A percentile compares a stretch with the other conserved stretches of the same genome.
phyloP scores from a whole-genome alignment of 345 rosid species.

The Ailanthus altissimus region DNA sequence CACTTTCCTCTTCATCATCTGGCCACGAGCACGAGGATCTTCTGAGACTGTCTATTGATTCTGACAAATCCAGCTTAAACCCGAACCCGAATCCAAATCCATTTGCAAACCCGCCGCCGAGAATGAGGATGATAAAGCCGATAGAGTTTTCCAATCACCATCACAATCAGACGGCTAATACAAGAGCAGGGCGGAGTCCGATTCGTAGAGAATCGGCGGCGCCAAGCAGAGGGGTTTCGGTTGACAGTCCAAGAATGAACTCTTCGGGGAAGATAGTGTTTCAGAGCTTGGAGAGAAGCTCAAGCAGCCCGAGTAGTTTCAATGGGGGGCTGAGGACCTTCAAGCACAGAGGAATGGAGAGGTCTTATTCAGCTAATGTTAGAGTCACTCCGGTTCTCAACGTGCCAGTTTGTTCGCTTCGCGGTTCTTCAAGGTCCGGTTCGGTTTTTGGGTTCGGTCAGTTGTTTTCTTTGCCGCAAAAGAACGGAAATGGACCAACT shows the following conservation, averaged over 20 bases:
- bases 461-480: constrained; percentile 55
- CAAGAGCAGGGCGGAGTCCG: constrained; percentile 62
- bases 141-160: constrained; percentile 32
- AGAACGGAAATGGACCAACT: constrained; percentile 31
- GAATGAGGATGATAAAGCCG: constrained; percentile 70
- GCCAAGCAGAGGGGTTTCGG: constrained; percentile 64
- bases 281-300: constrained; percentile 88
- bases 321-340: constrained; percentile 72
- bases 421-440: constrained; percentile 57
- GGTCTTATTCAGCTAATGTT: constrained; percentile 87
- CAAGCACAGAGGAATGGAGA: constrained; percentile 83
- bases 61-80: constrained; percentile 56
- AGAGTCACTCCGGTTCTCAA: constrained; percentile 69
- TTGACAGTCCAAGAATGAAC: constrained; percentile 90
- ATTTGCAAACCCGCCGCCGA: constrained; percentile 56
- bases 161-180: constrained; percentile 16
- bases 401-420: constrained; percentile 66
- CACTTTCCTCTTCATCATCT: constrained; percentile 90
- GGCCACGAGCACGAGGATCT: constrained; percentile 86
- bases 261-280: constrained; percentile 94
- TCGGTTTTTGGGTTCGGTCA: constrained; percentile 57
- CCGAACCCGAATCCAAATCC: constrained; percentile 54
- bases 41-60: constrained; percentile 76
- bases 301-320: constrained; percentile 95
- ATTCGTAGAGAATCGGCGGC: constrained; percentile 44